phyloP scores from a whole-genome alignment of 2,329 filamentous ascomycete species.

The Dactylonectria estremocensis region DNA sequence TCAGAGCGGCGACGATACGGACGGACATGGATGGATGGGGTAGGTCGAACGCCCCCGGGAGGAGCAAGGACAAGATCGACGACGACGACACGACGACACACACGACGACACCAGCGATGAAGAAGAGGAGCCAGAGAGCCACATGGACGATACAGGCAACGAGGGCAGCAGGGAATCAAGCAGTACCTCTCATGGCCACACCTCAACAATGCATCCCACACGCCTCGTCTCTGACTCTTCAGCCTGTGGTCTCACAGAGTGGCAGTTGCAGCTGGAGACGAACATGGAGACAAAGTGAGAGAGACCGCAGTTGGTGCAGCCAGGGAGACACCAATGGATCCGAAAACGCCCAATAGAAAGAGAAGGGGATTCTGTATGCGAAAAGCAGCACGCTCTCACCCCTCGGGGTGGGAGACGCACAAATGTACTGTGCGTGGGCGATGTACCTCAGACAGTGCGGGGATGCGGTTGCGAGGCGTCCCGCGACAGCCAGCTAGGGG shows the following conservation, averaged over 20 bases:
- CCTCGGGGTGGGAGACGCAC: conserved; percentile 3
- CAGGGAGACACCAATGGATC: neutral
- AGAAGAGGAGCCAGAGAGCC: conserved; percentile 3
- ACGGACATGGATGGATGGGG: conserved; percentile 44
- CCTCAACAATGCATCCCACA: conserved; percentile 12
- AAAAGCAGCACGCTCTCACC: conserved; percentile 4
- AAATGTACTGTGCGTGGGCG: neutral
- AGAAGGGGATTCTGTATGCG: conserved; percentile 1
- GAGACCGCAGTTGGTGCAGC: neutral
- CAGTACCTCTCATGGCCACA: conserved; percentile 1
- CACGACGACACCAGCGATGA: conserved; percentile 29
- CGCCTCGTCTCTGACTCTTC: conserved; percentile 3
- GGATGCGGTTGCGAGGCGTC: conserved; percentile 2
- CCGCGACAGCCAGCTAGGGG: conserved; percentile 2
- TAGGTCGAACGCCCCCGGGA: conserved; percentile 33
- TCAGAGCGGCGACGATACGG: conserved; percentile 33
- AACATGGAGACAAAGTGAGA: neutral
- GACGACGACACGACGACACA: conserved; percentile 24
- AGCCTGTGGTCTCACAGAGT: conserved; percentile 6
- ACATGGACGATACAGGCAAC: neutral
- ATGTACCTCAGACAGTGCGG: conserved; percentile 9
- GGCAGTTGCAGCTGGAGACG: conserved; percentile 1
- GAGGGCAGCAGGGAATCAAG: neutral
- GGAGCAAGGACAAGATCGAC: conserved; percentile 35
- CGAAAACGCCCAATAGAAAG: neutral